Base-by-base conservation (phyloP, 148 eudicot species). In the Vaccinium darrowii region DNA sequence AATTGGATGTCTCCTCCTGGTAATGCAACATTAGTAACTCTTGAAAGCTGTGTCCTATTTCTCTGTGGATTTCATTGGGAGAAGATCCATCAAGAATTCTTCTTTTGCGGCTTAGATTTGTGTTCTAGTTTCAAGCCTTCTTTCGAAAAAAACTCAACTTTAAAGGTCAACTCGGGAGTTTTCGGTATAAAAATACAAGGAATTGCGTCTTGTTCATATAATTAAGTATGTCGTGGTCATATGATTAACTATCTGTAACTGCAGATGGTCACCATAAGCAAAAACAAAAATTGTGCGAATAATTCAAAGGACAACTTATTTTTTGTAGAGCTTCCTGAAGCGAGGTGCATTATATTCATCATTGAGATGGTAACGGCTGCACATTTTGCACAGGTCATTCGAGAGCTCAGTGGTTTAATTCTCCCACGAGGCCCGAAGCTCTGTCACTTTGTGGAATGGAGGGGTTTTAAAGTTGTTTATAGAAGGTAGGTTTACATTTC, bases 371-470 rank as follows among this genome's bases (percentile, higher is more conserved):
- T 39, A 21, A 49, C 71, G 54, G 78, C 39, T 73, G 79, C n/a
- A 57, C 52, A 83, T 52, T 39, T 82, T 88, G 67, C 88, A 83
- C 87, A 97, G 99, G 93, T 94, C 80, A 90, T 95, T 65, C 87
- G 95, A 51, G 99, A 97, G 88, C 95, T 97, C 23, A 95, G 97
- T 84, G 99, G 98, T 86, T 81, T 90, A 82, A 90, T 97, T 90
- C 93, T 95, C 77, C 76, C 89, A 71, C 93, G 99, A 72, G 99
- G 97, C 8, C 98, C 98, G 54, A 95, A 94, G 91, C 94, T 93
- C 53, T 97, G 98, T 85, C 94, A 97, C 87, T 95, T 97, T 84
- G 98, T 97, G 69, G 98, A 97, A 76, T 97, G 99, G 98, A 91
- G 92, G 89, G 99, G 99, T 54, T 93, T 84, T 75, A 97, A 97